These are phyloP conservation scores for Candida andamanensis DNA, from an alignment of 805 yeast genomes.

Conservation along the genomic window DNA sequence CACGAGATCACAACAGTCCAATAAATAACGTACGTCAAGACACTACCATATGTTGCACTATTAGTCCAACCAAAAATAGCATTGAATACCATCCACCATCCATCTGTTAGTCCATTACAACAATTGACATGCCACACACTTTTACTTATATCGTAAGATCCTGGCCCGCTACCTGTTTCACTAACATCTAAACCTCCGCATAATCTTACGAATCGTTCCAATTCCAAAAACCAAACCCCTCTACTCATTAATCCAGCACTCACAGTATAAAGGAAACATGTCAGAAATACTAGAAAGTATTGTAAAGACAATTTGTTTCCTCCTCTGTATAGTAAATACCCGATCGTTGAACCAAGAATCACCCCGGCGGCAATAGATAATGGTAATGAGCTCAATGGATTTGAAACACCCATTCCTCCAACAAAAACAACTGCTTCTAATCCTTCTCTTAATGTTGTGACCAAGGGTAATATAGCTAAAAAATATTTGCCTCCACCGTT, in stretches of 20 bases:
- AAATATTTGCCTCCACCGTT: conserved; percentile 15
- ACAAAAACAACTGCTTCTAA: conserved; percentile 41
- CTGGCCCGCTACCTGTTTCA: conserved; percentile 44
- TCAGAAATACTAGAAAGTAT: conserved; percentile 33
- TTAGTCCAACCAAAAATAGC: conserved; percentile 45
- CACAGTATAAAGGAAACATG: conserved; percentile 39
- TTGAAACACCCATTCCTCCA: conserved; percentile 36
- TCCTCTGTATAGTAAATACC: conserved; percentile 31
- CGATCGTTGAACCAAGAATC: conserved; percentile 28
- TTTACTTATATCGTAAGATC: conserved; percentile 36
- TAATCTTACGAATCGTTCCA: conserved; percentile 31
- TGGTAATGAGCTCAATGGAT: conserved; percentile 26
- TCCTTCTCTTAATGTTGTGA: conserved; percentile 39
- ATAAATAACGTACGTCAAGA: conserved; percentile 29
- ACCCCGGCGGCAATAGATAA: conserved; percentile 28
- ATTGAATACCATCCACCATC: conserved; percentile 44
- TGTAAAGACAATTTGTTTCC: conserved; percentile 40
- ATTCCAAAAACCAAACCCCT: conserved; percentile 42
- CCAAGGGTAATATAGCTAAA: conserved; percentile 35
- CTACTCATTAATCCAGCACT: conserved; percentile 42
- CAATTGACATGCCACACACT: conserved; percentile 46
- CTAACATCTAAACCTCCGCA: conserved; percentile 40
- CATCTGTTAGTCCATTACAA: conserved; percentile 41
- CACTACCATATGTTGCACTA: conserved; percentile 42
- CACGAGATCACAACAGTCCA: conserved; percentile 31